Evolutionary conservation across 192 early-diverging fungal genomes (phyloP).

Genomic region (Podila epicladia): DNA sequence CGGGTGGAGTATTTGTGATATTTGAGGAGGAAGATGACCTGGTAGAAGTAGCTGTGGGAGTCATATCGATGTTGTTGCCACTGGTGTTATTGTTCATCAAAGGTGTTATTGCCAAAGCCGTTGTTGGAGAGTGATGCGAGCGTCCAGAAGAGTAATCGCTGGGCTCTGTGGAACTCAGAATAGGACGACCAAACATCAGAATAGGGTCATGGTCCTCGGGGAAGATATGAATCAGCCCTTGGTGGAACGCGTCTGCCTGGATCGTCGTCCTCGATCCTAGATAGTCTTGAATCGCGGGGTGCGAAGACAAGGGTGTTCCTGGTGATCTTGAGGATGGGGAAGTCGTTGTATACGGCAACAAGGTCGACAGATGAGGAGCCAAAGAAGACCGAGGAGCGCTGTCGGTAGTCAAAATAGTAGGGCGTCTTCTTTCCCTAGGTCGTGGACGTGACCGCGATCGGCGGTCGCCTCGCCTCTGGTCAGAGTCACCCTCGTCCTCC

Average conservation of each 20-base stretch:
- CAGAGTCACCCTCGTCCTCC: too few species aligned
- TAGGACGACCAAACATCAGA: conserved; percentile 37
- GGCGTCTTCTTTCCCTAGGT: not conserved
- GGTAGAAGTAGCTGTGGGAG: not conserved
- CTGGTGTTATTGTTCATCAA: not conserved
- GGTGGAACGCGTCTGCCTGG: conserved; percentile 24
- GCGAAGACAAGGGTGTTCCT: not conserved
- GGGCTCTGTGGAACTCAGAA: not conserved
- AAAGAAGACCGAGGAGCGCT: not conserved
- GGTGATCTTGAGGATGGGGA: not conserved
- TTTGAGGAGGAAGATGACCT: not conserved
- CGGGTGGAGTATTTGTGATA: not conserved
- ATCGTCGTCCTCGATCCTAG: conserved; percentile 11
- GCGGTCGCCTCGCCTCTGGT: not conserved
- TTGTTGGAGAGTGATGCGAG: not conserved
- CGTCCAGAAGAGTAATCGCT: not conserved
- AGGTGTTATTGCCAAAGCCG: not conserved
- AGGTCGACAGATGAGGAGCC: not conserved
- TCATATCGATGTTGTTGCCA: not conserved
- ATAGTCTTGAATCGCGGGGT: not conserved
- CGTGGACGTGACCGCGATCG: conserved; percentile 1
- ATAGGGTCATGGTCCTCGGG: conserved; percentile 35
- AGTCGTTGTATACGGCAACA: too few species aligned
- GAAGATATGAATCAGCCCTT: conserved; percentile 36
- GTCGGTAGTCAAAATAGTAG: not conserved